Evolutionary conservation across 352 stramenopile genomes (phyloP), one percentile per base, ranked within the genome.

Genomic region (Plasmopara viticola): DNA sequence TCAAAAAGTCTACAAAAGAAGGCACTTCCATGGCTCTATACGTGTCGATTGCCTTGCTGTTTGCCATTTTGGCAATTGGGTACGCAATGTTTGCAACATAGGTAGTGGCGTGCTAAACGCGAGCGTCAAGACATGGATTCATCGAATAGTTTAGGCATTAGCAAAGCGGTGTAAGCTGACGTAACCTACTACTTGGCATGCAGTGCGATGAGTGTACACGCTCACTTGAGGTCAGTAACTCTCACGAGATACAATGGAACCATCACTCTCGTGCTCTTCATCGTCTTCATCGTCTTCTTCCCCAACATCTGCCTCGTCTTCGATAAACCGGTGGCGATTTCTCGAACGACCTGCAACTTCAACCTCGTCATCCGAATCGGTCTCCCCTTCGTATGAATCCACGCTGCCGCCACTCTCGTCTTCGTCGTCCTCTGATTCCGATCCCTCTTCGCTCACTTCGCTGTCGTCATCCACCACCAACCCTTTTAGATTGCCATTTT

Each of bases 401-500:
- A 74, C 64, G 0, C 72, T 72, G 18, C 75, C 58, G 1, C 70
- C 74, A 4, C 71, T 70, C 17, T 68, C 68, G 14, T 75, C 72
- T 0, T 79, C 76, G 0, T 64, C 57, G 28, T 62, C 44, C 10
- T 74, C 67, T 18, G 62, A 61, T 20, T 72, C 69, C 28, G 59
- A 71, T 6, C 42, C 67, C 15, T 78, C 81, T 45, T 75, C 79
- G 38, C 72, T 80, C n/a, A 71, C 52, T 41, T 88, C 78, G 25
- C 77, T 86, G 40, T 86, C 80, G 12, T 90, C 78, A 38, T 81
- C 69, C 12, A 56, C 75, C 25, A 88, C 70, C 25, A 92, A 66
- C 0, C 76, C 84, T 31, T 77, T 78, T 10, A 94, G 44, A 46
- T 94, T 94, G 8, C 81, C 84, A 43, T 90, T 81, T 48, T 89